Evolutionary conservation across 2,329 filamentous ascomycete genomes (phyloP), one percentile per base, ranked within the genome.

Genomic region (Orbilia oligospora): DNA sequence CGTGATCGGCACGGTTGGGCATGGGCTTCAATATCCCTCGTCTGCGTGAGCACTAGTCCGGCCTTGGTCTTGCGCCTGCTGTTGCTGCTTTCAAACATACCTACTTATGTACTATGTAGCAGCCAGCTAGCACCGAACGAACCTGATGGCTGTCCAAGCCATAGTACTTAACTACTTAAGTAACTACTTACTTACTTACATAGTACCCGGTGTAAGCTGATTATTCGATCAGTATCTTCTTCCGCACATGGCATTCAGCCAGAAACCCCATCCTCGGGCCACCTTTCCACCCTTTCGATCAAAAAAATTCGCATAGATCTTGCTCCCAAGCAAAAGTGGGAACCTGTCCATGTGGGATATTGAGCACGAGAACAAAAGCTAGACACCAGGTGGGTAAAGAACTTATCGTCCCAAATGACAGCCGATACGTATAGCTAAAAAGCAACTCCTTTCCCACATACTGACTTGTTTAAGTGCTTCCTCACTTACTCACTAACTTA

Each of bases 1-100:
- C 70, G 70, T 67, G 63, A 58, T 66, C 61, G 38, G 36, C 61
- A 72, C 49, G 58, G 48, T 51, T 64, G 65, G 53, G 66, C 64
- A 68, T 68, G 64, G 56, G 64, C 64, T 68, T 73, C 70, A 61
- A 61, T 73, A 67, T 73, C 58, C 27, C 63, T 73, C 70, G 61
- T 73, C 65, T 73, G 70, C 51, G 70, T 73, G 70, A 73, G 70
- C 70, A 49, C 61, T 73, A 64, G 58, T 48, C 55, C 48, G 68
- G 20, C 46, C 48, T 27, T 55, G 18, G 55, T 44, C 53, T 30
- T 51, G 48, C 48, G 24, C 22, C 22, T 51, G 48, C 48, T 51
- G 20, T 24, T 65, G 44, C 41, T 65, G 61, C 61, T 65, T 65
- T 65, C 61, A 22, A 58, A 36, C 33, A 22, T 30, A 30, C 27